A percentile compares a stretch with the other conserved stretches of the same genome.
These are phyloP conservation scores for Mycena latifolia DNA, from an alignment of 768 basidiomycete genomes.

Conservation along the genomic window DNA sequence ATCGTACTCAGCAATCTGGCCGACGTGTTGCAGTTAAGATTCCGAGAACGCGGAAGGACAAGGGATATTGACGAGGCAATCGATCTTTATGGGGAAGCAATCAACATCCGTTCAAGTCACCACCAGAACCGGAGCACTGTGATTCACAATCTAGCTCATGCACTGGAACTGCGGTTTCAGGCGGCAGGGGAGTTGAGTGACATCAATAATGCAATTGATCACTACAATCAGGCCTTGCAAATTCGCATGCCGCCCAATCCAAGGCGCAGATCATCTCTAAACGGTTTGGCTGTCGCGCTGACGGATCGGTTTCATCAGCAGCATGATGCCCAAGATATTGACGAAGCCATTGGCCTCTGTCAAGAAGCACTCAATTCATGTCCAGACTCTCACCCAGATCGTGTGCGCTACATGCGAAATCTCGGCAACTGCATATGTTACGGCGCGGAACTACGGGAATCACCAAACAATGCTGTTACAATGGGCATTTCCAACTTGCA, in stretches of 20 bases:
- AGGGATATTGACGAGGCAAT: constrained; percentile 13
- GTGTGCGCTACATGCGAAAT: not conserved
- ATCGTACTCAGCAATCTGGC: constrained; percentile 10
- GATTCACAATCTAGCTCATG: constrained; percentile 5
- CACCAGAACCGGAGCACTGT: not conserved
- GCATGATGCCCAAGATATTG: constrained; percentile 9
- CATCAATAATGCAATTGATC: not conserved
- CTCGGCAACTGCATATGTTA: constrained; percentile 3
- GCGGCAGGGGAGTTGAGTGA: not conserved
- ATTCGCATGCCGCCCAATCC: too few relatives aligned
- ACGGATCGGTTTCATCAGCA: constrained; percentile 5
- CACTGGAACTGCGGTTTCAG: constrained; percentile 10
- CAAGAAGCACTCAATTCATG: constrained; percentile 11
- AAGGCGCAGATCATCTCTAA: too few relatives aligned
- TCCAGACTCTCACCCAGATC: constrained; percentile 11
- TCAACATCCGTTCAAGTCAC: not conserved
- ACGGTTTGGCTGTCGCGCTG: constrained; percentile 2
- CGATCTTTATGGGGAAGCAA: not conserved
- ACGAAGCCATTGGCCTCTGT: constrained; percentile 10
- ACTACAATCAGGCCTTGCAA: not conserved
- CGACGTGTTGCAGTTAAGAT: not conserved
- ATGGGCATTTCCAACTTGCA: constrained; percentile 6
- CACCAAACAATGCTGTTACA: not conserved
- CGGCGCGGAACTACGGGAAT: not conserved
- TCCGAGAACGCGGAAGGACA: not conserved